Base-by-base conservation (phyloP, 2,329 filamentous ascomycete species). In the Magnaporthales sp. region DNA sequence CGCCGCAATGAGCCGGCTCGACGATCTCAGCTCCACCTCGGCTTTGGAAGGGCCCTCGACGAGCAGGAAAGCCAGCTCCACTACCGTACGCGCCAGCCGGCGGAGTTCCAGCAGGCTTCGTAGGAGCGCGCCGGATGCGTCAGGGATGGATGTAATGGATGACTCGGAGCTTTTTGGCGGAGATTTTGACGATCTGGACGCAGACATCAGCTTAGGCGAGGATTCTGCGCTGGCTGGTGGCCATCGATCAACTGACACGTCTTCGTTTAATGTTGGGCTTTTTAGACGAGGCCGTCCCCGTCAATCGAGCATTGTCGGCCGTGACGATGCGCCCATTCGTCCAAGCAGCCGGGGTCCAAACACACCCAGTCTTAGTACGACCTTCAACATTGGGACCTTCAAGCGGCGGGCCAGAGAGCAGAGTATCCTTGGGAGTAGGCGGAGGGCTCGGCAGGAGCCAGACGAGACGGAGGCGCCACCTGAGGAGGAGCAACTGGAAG, bases 331-430 rank as follows among this genome's bases (percentile, higher is more conserved):
- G 27, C 81, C 81, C 1, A 85, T 85, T 68, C 77, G 83, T 54
- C 83, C 83, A 2, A 84, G 81, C 74, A 85, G 83, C 73, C 77
- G 82, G 24, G 78, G 80, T 5, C 76, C 78, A 15, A 80, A 77
- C 64, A 84, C 81, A 1, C 80, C 82, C 0, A 78, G 79, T 58
- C 75, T 85, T 61, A 81, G 80, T 70, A 80, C 81, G 1, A 80
- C 79, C 0, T 80, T 85, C 71, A 88, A 84, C 67, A 81, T 88
- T 64, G 85, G 84, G 15, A 76, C 80, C 5, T 89, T 89, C 74
- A 83, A 80, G 72, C 78, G 86, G 54, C 81, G 86, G 61, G 79
- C 79, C 22, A 79, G 86, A 62, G 85, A 89, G 73, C 86, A 85
- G 2, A 89, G 86, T 73, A 88, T 89, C 66, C 74, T 89, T 58